Base-by-base conservation (phyloP, 2,329 filamentous ascomycete species). In the Fusarium beomiforme region DNA sequence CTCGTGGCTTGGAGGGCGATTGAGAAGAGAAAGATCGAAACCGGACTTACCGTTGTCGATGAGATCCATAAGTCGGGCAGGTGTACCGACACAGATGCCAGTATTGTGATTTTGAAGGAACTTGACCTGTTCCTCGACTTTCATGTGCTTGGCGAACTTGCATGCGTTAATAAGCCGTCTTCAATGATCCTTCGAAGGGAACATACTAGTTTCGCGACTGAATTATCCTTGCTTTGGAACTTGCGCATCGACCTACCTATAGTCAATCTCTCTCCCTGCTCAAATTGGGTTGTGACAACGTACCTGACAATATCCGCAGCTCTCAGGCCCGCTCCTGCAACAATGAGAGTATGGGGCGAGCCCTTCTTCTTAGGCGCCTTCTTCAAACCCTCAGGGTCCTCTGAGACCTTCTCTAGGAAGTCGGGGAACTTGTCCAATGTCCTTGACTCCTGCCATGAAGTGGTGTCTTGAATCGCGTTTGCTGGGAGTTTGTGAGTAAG, bases 121-220 rank as follows among this genome's bases (percentile, higher is more conserved):
- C 64, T 91, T 86, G 56, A 95, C 89, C 36, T 95, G 93, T 76
- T 98, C 95, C 57, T 93, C 89, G 14, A 99, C 82, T 83, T 99
- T 99, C 85, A 99, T 97, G 80, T 99, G 96, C 81, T 99, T 99
- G 34, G 96, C 95, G 81, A 99, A 99, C 78, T 89, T 14, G 13
- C 16, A 11, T 12, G 5, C 46, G 29, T 71, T 10, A 66, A 51
- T 12, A 6, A 31, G 12, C 23, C 5, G 10, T 10, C 12, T 10
- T 5, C 21, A 4, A 24, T 23, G 6, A 19, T 10, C 13, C 29
- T 29, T 21, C 13, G 3, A 42, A 3, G 12, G 3, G 5, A 23
- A 37, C 83, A 70, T 78, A 89, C 87, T 77, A 99, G 85, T 81
- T 99, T 99, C 4, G 93, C 92, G 3, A 99, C 91, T 47, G 89